Conservation (phyloP, 768 basidiomycete genomes). For the Dendrothele bispora region DNA sequence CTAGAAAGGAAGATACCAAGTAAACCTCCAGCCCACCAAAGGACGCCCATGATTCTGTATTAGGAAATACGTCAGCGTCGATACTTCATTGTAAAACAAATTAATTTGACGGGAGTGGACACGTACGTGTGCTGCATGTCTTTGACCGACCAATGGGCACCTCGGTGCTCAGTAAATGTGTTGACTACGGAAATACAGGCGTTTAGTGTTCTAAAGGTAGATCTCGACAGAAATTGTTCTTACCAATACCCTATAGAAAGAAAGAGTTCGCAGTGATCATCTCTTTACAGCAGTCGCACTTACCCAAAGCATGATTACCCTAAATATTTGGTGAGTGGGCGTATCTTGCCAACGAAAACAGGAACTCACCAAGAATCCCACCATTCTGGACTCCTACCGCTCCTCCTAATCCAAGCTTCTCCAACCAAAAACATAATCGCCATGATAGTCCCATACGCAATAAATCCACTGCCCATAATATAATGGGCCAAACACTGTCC, state of each 20-base stretch:
- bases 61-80: constrained; percentile 2
- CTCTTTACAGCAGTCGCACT: constrained; percentile 7
- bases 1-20: constrained; percentile 82
- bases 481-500: constrained; percentile 90
- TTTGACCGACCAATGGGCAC: constrained; percentile 79
- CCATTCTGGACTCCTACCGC: constrained; percentile 77
- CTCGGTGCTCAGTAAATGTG: constrained; percentile 91
- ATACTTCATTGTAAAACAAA: constrained; percentile 4
- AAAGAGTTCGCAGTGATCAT: neutral
- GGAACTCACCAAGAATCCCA: constrained; percentile 74
- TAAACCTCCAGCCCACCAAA: constrained; percentile 93
- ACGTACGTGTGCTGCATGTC: constrained; percentile 94
- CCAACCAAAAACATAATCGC: constrained; percentile 76
- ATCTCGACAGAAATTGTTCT: no score
- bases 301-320: constrained; percentile 56
- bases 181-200: constrained; percentile 61
- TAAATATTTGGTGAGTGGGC: constrained; percentile 9
- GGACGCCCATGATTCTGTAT: constrained; percentile 73
- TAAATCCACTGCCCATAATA: constrained; percentile 90
- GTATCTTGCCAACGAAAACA: neutral
- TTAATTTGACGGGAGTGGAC: neutral
- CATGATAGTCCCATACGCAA: constrained; percentile 83
- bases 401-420: constrained; percentile 72
- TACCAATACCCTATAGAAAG: constrained; percentile 54
- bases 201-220: no score